Evolutionary conservation across 2,329 filamentous ascomycete genomes (phyloP).

Genomic region (Geosmithia putterillii): DNA sequence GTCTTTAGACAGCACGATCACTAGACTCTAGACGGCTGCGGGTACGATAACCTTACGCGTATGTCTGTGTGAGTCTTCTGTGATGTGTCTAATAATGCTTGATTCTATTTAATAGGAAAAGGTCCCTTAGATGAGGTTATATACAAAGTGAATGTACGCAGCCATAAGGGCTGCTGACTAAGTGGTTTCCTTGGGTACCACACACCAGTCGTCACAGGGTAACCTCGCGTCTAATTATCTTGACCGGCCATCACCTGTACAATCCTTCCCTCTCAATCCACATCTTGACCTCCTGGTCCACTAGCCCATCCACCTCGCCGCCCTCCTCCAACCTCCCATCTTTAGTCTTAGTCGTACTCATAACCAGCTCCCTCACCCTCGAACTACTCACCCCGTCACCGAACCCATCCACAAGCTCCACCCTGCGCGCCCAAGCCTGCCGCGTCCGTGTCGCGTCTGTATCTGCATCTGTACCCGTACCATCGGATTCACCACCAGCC

Average conservation of each 20-base stretch:
- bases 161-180: background rate
- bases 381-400: conserved; percentile 45
- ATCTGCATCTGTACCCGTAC: conserved; percentile 16
- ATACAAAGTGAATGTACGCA: background rate
- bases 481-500: conserved; percentile 12
- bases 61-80: too few species aligned
- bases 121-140: too few species aligned
- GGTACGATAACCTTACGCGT: too few species aligned
- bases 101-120: too few species aligned
- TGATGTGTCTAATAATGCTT: too few species aligned
- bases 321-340: too few species aligned
- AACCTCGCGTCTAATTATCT: conserved; percentile 8
- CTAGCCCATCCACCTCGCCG: conserved; percentile 33
- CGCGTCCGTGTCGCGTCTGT: conserved; percentile 38
- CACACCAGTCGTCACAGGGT: background rate
- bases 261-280: conserved; percentile 46
- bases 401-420: conserved; percentile 44
- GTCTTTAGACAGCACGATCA: too few species aligned
- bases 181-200: too few species aligned
- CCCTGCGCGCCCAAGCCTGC: conserved; percentile 42
- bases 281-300: conserved; percentile 40
- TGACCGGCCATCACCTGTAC: conserved; percentile 30
- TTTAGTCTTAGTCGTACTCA: too few species aligned
- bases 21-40: too few species aligned
- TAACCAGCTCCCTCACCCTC: conserved; percentile 45